These are phyloP conservation scores for Debaryomyces subglobosus DNA, from an alignment of 1,139 yeast genomes.

Conservation along the genomic window DNA sequence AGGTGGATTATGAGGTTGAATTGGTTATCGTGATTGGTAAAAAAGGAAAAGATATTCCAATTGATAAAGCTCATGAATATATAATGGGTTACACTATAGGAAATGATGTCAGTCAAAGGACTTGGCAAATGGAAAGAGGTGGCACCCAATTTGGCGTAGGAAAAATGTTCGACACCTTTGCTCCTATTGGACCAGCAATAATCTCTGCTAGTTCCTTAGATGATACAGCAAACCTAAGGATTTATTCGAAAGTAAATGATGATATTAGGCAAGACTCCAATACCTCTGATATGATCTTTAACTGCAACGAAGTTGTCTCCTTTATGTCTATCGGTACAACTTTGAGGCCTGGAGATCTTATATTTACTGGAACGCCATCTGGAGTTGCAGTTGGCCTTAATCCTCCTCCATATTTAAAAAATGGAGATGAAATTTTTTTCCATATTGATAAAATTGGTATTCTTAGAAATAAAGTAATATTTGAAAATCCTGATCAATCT, in stretches of 20 bases:
- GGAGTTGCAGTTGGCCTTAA: no score
- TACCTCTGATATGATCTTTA: background rate
- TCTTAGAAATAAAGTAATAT: no score
- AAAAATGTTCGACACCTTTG: background rate
- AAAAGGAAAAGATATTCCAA: background rate
- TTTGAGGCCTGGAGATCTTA: background rate
- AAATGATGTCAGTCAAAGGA: background rate
- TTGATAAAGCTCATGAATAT: background rate
- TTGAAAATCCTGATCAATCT: no score
- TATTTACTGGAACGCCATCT: no score
- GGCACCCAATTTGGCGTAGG: background rate
- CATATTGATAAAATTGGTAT: no score
- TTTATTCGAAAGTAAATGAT: background rate
- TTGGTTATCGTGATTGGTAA: background rate
- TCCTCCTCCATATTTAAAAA: no score
- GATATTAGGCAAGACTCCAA: background rate
- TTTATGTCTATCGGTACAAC: background rate
- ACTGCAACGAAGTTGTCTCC: background rate
- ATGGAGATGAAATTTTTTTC: no score
- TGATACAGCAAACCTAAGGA: no score
- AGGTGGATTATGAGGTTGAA: no score
- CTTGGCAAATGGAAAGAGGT: background rate
- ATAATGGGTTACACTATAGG: background rate
- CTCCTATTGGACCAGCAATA: background rate
- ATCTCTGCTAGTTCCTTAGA: background rate